Evolutionary conservation across 1,284 basidiomycete species (phyloP).

Genomic region (Cryptococcus sp.): DNA sequence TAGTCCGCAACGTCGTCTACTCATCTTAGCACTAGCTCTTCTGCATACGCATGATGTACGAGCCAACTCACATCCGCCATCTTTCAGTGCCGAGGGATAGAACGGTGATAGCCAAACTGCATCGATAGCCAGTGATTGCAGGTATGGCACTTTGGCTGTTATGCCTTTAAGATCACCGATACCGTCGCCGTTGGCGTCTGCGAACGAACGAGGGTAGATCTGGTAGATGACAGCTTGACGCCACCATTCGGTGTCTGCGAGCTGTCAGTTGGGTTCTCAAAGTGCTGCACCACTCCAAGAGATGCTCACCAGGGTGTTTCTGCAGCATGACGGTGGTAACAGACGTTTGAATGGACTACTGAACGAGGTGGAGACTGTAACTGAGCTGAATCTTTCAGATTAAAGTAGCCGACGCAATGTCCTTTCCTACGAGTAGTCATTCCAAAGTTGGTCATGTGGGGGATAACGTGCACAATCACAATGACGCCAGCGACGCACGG

Average conservation of each 20-base stretch:
- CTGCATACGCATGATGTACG: not conserved
- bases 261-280: not conserved
- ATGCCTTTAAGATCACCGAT: conserved; percentile 75
- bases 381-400: too few relatives aligned
- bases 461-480: too few relatives aligned
- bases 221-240: conserved; percentile 68
- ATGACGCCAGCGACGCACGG: too few relatives aligned
- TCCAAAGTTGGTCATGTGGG: too few relatives aligned
- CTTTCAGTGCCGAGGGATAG: conserved; percentile 67
- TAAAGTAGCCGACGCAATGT: too few relatives aligned
- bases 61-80: conserved; percentile 64
- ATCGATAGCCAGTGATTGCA: conserved; percentile 69
- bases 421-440: too few relatives aligned
- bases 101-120: conserved; percentile 76
- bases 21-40: not conserved
- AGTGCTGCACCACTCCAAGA: not conserved
- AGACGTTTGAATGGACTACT: too few relatives aligned
- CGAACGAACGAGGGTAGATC: conserved; percentile 71
- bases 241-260: conserved; percentile 61
- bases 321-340: not conserved
- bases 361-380: too few relatives aligned
- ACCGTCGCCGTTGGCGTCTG: conserved; percentile 72
- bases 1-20: conserved; percentile 71
- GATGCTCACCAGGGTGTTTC: not conserved
- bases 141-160: conserved; percentile 66